Evolutionary conservation across 140 eudicot genomes (phyloP).

Genomic region (Erigeron philadelphicus): DNA sequence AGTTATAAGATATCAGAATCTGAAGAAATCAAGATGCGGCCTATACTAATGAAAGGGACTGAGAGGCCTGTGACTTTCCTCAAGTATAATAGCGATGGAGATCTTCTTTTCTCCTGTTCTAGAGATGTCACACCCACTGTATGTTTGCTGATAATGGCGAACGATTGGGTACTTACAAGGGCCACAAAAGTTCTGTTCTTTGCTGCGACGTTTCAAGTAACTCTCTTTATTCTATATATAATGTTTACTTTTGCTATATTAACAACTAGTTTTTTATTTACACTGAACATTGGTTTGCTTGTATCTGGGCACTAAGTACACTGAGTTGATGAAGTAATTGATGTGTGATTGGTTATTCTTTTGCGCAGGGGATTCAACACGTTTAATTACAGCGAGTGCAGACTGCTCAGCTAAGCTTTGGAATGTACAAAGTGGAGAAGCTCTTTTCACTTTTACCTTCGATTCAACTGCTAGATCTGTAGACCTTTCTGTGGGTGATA

Average conservation of each 20-base stretch:
- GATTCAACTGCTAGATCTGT: slow-evolving; percentile 84
- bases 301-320: too few relatives aligned
- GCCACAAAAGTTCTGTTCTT: slow-evolving; percentile 97
- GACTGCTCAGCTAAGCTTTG: slow-evolving; percentile 76
- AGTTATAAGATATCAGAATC: too few relatives aligned
- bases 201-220: slow-evolving; percentile 70
- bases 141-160: slow-evolving; percentile 95
- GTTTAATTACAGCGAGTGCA: slow-evolving; percentile 74
- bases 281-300: not conserved
- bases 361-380: slow-evolving; percentile 40
- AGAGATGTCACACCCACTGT: slow-evolving; percentile 77
- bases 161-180: slow-evolving; percentile 76
- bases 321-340: not conserved
- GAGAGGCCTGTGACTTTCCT: slow-evolving; percentile 84
- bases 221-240: not conserved
- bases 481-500: slow-evolving; percentile 72
- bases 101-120: slow-evolving; percentile 81
- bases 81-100: slow-evolving; percentile 86
- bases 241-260: not conserved
- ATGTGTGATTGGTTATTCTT: not conserved
- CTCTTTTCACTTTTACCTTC: slow-evolving; percentile 52
- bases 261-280: not conserved
- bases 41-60: slow-evolving; percentile 87
- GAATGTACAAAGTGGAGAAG: slow-evolving; percentile 61
- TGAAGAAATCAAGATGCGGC: slow-evolving; percentile 50